These are phyloP conservation scores for Lactifluus rugatus DNA, from an alignment of 768 basidiomycete genomes.

Conservation along the genomic window DNA sequence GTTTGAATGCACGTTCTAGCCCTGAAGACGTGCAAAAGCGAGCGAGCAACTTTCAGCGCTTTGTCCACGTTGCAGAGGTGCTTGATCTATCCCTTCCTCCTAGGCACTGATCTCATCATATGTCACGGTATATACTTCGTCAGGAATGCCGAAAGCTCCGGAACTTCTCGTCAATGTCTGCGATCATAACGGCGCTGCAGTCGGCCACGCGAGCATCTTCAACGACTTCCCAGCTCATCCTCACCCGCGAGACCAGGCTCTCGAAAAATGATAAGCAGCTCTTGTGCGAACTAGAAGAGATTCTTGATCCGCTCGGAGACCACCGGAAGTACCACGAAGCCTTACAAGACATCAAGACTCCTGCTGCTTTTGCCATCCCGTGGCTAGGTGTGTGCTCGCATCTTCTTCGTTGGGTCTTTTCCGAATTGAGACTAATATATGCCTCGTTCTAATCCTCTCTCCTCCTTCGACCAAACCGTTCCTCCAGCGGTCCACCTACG, in stretches of 20 bases:
- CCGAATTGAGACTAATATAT: not conserved
- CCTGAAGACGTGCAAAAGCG: conserved; percentile 31
- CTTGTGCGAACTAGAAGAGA: conserved; percentile 21
- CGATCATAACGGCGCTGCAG: conserved; percentile 35
- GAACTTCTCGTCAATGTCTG: conserved; percentile 37
- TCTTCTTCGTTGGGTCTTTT: not conserved
- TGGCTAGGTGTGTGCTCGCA: conserved; percentile 29
- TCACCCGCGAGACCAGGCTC: conserved; percentile 19
- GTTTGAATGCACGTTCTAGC: conserved; percentile 24
- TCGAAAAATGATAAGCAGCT: conserved; percentile 21
- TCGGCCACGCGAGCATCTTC: conserved; percentile 33
- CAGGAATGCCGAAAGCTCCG: conserved; percentile 37
- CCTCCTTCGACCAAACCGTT: too few species aligned
- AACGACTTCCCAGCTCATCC: conserved; percentile 28
- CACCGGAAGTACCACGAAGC: conserved; percentile 32
- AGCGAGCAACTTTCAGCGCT: conserved; percentile 35
- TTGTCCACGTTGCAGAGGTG: conserved; percentile 35
- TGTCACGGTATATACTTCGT: not conserved
- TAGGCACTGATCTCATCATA: not conserved
- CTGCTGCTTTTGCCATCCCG: conserved; percentile 27
- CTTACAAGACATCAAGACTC: conserved; percentile 23
- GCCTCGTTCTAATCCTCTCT: too few species aligned
- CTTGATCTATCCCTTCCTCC: conserved; percentile 4
- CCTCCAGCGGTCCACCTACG: conserved; percentile 29
- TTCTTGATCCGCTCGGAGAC: conserved; percentile 29